Percentiles rank a stretch among this genome's conserved stretches.
These are phyloP conservation scores for Corynascus novoguineensis DNA, from an alignment of 495 filamentous ascomycete genomes.

Conservation along the genomic window DNA sequence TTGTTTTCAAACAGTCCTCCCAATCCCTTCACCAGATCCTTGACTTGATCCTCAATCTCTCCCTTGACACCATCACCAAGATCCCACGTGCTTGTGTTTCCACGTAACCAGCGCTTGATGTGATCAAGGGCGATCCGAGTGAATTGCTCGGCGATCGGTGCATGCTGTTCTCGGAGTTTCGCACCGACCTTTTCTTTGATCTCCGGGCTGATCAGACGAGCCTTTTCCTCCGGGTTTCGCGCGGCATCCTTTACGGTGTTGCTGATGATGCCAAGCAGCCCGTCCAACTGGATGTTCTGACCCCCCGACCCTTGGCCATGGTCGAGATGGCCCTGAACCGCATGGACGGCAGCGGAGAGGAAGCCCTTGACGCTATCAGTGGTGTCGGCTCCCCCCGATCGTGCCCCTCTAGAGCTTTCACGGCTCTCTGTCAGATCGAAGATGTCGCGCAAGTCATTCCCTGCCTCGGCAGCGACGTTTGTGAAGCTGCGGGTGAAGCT, in stretches of 20 bases:
- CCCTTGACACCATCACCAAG: constrained; percentile 32
- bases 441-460: constrained; percentile 33
- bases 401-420: not conserved
- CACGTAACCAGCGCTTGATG: constrained; percentile 33
- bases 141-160: constrained; percentile 32
- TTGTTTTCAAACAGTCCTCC: constrained; percentile 30
- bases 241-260: constrained; percentile 31
- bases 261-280: constrained; percentile 31
- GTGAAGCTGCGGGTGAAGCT: constrained; percentile 27
- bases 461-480: constrained; percentile 24
- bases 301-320: constrained; percentile 15
- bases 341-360: constrained; percentile 30
- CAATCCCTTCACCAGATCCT: constrained; percentile 33
- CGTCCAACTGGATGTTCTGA: constrained; percentile 28
- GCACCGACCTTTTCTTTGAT: constrained; percentile 31
- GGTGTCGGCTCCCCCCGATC: constrained; percentile 13
- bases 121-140: constrained; percentile 33
- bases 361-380: constrained; percentile 20
- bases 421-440: constrained; percentile 28
- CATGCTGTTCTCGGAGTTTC: constrained; percentile 29
- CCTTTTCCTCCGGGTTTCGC: constrained; percentile 32
- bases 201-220: constrained; percentile 32
- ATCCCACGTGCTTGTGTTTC: constrained; percentile 32
- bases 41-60: constrained; percentile 35
- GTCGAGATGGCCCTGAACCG: constrained; percentile 28